Base-by-base conservation (phyloP, 106 monocot genomes). In the Platanthera guangdongensis region DNA sequence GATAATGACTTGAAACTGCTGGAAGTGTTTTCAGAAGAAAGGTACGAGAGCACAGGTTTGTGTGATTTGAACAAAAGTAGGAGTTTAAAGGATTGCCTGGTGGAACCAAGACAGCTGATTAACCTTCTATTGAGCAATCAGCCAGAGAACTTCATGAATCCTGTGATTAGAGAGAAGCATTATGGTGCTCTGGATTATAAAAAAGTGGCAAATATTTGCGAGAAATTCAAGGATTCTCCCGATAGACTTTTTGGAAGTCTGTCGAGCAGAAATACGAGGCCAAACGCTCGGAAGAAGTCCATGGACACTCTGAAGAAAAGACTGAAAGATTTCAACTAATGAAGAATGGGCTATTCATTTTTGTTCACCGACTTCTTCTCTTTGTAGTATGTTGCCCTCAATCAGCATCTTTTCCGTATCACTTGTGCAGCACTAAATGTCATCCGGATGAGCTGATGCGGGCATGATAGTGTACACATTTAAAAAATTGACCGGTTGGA, bases 101-200 rank as follows among this genome's bases (percentile, higher is more conserved):
- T 81, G 25, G 90, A 90, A 81, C 68, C 85, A 6, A 82, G 90
- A 60, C 90, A 90, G 60, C 51, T 90, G 57, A 50, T 90, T 65
- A 90, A 90, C 69, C 90, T 90, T 74, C 55, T 90, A 52, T 28
- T 85, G 68, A 85, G 80, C 74, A 85, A 83, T 68, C 87, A 85
- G 55, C 86, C 90, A 49, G 90, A 90, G 70, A 90, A 87, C 63
- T 90, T 87, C 80, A 81, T 90, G 90, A 90, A 87, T 81, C 87
- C 90, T 70, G 83, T 90, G 13, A 90, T 90, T 18, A 87, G 90
- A 72, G 67, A 87, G 80, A 90, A 81, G 45, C 78, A 87, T 74
- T 90, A 90, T 49, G 76, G 85, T 47, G 78, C 84, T n/a, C 64
- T 90, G 72, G 90, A 90, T 47, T 81, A 87, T 55, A 90, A 87